Percentiles rank a stretch among this genome's conserved stretches.
phyloP scores from a whole-genome alignment of 2,329 filamentous ascomycete species.

The Mycosphaerella arachidis region DNA sequence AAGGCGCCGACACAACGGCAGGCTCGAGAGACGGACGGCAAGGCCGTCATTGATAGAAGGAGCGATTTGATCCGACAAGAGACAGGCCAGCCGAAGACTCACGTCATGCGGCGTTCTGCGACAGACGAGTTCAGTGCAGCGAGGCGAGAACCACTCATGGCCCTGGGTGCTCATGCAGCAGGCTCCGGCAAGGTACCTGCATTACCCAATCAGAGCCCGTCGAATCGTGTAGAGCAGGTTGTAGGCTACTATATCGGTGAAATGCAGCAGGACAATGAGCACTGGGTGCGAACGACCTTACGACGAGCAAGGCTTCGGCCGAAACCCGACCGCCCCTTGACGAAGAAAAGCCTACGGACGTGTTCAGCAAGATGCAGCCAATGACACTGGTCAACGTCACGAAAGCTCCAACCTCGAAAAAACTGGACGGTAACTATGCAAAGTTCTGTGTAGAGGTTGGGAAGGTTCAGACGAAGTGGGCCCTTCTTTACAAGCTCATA shows the following conservation, averaged over 20 bases:
- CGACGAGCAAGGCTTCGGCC: slow-evolving; percentile 18
- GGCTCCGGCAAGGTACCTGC: background rate
- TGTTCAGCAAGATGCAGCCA: slow-evolving; percentile 18
- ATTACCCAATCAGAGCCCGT: background rate
- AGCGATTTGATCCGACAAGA: background rate
- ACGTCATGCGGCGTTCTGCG: background rate
- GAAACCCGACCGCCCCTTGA: background rate
- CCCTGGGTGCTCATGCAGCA: background rate
- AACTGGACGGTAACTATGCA: background rate
- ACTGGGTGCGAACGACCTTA: slow-evolving; percentile 22
- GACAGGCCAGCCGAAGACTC: background rate
- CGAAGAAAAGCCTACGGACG: slow-evolving; percentile 5
- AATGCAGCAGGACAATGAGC: slow-evolving; percentile 26
- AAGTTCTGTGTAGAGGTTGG: background rate
- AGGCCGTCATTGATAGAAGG: background rate
- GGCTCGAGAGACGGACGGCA: background rate
- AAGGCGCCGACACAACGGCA: background rate
- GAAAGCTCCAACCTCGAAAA: background rate
- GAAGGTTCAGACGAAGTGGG: background rate
- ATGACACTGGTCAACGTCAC: background rate
- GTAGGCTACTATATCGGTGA: slow-evolving; percentile 27
- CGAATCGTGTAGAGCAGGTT: slow-evolving; percentile 20
- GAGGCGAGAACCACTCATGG: background rate
- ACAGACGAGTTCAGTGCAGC: background rate
- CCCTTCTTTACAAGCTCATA: slow-evolving; percentile 9